Evolutionary conservation across 768 basidiomycete genomes (phyloP).

Genomic region (Glaciozyma antarctica): DNA sequence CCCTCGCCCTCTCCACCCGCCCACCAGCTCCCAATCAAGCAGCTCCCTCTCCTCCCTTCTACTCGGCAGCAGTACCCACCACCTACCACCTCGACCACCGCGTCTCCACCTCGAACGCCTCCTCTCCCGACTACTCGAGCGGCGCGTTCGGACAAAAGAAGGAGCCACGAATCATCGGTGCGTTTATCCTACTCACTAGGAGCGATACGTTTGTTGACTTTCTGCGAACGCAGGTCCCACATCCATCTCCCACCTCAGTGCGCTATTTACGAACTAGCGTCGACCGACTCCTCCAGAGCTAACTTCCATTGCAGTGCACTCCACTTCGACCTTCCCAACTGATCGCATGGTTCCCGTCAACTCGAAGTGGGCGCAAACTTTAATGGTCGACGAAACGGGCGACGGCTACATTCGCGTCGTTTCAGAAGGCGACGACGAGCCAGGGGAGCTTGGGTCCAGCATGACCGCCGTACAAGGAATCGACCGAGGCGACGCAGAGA

Average conservation of each 20-base stretch:
- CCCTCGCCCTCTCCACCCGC: too few relatives aligned
- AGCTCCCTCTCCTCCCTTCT: not conserved
- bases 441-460: not conserved
- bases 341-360: slow-evolving; percentile 66
- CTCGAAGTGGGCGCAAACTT: slow-evolving; percentile 73
- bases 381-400: slow-evolving; percentile 71
- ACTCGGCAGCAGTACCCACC: not conserved
- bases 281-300: not conserved
- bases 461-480: slow-evolving; percentile 42
- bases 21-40: not conserved
- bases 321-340: slow-evolving; percentile 73
- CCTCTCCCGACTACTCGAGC: slow-evolving; percentile 37
- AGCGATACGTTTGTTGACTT: too few relatives aligned
- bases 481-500: slow-evolving; percentile 66
- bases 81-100: not conserved
- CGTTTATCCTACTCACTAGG: too few relatives aligned
- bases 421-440: slow-evolving; percentile 27
- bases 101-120: slow-evolving; percentile 17
- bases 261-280: too few relatives aligned
- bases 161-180: slow-evolving; percentile 51
- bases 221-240: slow-evolving; percentile 48
- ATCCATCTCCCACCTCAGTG: slow-evolving; percentile 60
- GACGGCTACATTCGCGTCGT: slow-evolving; percentile 80
- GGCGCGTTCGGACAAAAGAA: slow-evolving; percentile 9
- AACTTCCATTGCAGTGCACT: slow-evolving; percentile 50